Conservation (phyloP, 2,329 filamentous ascomycete species). For the Paecilomyces fulvus region DNA sequence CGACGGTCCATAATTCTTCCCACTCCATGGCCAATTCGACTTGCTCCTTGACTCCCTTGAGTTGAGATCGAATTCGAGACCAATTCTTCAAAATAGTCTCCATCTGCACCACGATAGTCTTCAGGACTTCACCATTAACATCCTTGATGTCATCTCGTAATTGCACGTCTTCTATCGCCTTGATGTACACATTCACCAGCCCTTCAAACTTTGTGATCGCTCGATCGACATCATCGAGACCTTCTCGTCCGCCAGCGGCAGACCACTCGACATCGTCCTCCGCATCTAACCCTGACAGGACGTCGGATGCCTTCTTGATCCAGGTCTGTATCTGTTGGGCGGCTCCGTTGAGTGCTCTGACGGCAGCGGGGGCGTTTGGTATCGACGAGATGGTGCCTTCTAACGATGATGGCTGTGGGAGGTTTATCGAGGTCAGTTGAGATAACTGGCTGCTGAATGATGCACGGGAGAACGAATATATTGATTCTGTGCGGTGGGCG, state of each 20-base stretch:
- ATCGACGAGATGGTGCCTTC: constrained; percentile 78
- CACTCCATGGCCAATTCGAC: constrained; percentile 98
- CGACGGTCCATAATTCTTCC: constrained; percentile 93
- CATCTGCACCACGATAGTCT: constrained; percentile 75
- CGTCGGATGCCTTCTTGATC: constrained; percentile 87
- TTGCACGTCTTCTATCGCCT: constrained; percentile 88
- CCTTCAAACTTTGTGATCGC: constrained; percentile 78
- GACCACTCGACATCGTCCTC: constrained; percentile 98
- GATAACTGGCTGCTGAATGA: constrained; percentile 91
- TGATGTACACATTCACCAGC: constrained; percentile 84
- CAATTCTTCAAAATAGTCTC: constrained; percentile 78
- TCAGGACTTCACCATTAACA: constrained; percentile 64
- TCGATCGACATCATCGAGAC: constrained; percentile 49
- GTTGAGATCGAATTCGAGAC: constrained; percentile 67
- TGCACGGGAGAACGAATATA: constrained; percentile 84
- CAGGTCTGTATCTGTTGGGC: constrained; percentile 89
- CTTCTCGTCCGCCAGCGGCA: constrained; percentile 64
- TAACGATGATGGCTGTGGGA: constrained; percentile 77
- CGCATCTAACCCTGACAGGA: constrained; percentile 79
- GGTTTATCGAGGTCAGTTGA: constrained; percentile 79
- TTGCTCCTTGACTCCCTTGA: constrained; percentile 75
- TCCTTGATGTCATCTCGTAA: constrained; percentile 63
- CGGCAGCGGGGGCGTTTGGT: constrained; percentile 73
- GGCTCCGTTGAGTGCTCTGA: constrained; percentile 73
- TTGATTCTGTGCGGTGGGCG: constrained; percentile 64